These are phyloP conservation scores for Lepidium africanum DNA, from an alignment of 345 rosid genomes.

Conservation along the genomic window DNA sequence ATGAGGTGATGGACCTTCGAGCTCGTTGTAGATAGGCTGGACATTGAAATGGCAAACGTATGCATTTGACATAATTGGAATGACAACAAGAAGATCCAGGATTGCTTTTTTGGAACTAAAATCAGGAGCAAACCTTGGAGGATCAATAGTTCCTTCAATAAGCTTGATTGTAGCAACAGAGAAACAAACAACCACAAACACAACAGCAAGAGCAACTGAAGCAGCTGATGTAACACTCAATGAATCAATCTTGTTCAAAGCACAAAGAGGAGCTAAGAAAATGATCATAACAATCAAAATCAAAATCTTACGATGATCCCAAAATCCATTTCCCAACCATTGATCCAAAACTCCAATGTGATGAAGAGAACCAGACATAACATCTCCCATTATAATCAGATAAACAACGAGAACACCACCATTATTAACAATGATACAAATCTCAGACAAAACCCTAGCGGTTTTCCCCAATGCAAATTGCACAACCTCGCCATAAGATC, in stretches of 20 bases:
- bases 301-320: constrained; percentile 89
- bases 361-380: constrained; percentile 77
- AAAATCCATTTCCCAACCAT: constrained; percentile 81
- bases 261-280: constrained; percentile 84
- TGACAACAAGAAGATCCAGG: constrained; percentile 84
- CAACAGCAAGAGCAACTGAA: constrained; percentile 83
- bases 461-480: constrained; percentile 73
- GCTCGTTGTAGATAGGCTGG: constrained; percentile 93
- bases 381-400: constrained; percentile 89
- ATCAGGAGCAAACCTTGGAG: constrained; percentile 77
- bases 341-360: constrained; percentile 94
- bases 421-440: constrained; percentile 87
- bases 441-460: constrained; percentile 72
- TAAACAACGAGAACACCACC: constrained; percentile 91
- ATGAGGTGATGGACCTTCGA: constrained; percentile 58
- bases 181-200: constrained; percentile 78
- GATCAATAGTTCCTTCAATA: constrained; percentile 64
- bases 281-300: constrained; percentile 56
- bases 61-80: constrained; percentile 89
- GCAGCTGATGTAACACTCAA: constrained; percentile 86
- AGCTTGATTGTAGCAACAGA: constrained; percentile 66
- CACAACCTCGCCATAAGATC: constrained; percentile 84
- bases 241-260: constrained; percentile 78
- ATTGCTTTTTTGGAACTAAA: constrained; percentile 61
- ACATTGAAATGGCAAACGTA: constrained; percentile 90